Percentiles rank a stretch among this genome's conserved stretches.
phyloP scores from a whole-genome alignment of 2,329 filamentous ascomycete genomes.

The Alternaria angustiovoidea region DNA sequence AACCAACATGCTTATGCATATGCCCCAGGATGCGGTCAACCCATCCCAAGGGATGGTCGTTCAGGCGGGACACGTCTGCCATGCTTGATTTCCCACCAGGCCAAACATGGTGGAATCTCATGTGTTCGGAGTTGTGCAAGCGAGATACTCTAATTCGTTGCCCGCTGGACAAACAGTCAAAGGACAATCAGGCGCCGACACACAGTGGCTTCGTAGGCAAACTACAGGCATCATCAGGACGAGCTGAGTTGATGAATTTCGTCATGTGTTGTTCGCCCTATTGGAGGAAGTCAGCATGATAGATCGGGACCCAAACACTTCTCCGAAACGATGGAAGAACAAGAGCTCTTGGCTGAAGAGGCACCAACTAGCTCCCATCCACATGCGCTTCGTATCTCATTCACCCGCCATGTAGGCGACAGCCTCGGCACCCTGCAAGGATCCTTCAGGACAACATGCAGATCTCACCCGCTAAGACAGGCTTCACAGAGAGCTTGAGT shows the following conservation, averaged over 20 bases:
- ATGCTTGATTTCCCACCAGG: slow-evolving; percentile 18
- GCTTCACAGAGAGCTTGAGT: slow-evolving; percentile 33
- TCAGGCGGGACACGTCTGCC: slow-evolving; percentile 24
- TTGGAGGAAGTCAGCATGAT: slow-evolving; percentile 30
- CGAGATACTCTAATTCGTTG: slow-evolving; percentile 2
- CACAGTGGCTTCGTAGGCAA: slow-evolving; percentile 20
- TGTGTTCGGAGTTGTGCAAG: slow-evolving; percentile 1
- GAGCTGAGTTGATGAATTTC: slow-evolving; percentile 18
- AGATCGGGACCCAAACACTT: slow-evolving; percentile 23
- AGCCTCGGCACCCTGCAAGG: slow-evolving; percentile 30
- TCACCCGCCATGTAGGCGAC: slow-evolving; percentile 35
- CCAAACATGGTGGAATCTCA: slow-evolving; percentile 10
- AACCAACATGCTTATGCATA: slow-evolving; percentile 31
- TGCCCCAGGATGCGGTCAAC: slow-evolving; percentile 18
- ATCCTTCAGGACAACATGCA: slow-evolving; percentile 32
- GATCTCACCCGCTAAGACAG: slow-evolving; percentile 27
- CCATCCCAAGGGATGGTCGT: slow-evolving; percentile 23
- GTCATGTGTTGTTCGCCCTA: slow-evolving; percentile 27
- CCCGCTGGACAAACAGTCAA: slow-evolving; percentile 14
- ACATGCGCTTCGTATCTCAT: slow-evolving; percentile 25
- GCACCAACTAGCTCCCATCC: slow-evolving; percentile 28
- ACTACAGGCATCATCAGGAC: slow-evolving; percentile 17
- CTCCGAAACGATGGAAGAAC: slow-evolving; percentile 7
- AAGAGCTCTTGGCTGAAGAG: slow-evolving; percentile 20
- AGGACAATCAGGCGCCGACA: slow-evolving; percentile 16